Evolutionary conservation across 2,329 filamentous ascomycete genomes (phyloP).

Genomic region (Aspergillus sojae): DNA sequence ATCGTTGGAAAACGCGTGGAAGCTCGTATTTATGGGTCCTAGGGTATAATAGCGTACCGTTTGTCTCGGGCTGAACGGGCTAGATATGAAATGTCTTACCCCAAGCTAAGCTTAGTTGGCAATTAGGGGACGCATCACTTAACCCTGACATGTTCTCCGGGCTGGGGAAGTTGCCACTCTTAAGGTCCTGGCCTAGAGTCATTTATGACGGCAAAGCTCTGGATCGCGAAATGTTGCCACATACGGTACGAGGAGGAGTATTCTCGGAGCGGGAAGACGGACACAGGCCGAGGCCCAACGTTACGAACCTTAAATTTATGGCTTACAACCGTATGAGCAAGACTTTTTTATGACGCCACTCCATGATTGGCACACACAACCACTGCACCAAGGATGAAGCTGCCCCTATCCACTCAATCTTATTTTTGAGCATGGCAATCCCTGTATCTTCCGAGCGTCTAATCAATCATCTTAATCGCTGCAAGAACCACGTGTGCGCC

Average conservation of each 20-base stretch:
- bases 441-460: no score
- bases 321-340: neutral
- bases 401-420: neutral
- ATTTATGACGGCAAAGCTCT: neutral
- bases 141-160: neutral
- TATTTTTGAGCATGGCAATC: neutral
- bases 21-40: neutral
- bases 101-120: neutral
- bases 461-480: conserved; percentile 4
- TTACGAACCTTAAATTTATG: neutral
- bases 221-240: neutral
- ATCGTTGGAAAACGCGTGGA: neutral
- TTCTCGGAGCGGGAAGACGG: neutral
- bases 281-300: neutral
- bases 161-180: neutral
- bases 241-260: neutral
- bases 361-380: neutral
- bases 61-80: neutral
- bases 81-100: neutral
- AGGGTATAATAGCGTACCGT: neutral
- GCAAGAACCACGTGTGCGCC: conserved; percentile 7
- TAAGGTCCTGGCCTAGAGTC: neutral
- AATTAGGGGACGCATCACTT: neutral
- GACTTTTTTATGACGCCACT: neutral
- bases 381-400: neutral